Evolutionary conservation across 768 basidiomycete genomes (phyloP).

Genomic region (Phlegmacium glaucopus): DNA sequence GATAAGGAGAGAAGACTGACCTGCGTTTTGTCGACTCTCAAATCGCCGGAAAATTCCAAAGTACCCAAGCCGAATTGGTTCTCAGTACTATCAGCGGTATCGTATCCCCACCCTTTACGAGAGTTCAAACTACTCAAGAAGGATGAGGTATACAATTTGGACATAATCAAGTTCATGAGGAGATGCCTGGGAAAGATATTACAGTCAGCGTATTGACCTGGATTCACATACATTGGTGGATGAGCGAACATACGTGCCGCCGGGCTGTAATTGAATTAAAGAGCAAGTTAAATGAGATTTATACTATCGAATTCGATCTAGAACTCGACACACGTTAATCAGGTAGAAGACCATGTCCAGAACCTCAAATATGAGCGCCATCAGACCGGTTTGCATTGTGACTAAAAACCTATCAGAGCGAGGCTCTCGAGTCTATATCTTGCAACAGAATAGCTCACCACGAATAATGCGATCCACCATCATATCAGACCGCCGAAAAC

Average conservation of each 20-base stretch:
- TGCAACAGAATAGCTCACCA: conserved; percentile 14
- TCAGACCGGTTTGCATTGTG: conserved; percentile 29
- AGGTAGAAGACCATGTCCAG: background rate
- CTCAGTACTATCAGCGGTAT: background rate
- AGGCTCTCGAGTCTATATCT: background rate
- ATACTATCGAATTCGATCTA: background rate
- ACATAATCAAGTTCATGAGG: background rate
- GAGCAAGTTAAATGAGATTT: background rate
- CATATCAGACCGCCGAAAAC: conserved; percentile 34
- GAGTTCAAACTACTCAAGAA: background rate
- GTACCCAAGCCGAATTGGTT: too few species aligned
- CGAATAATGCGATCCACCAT: conserved; percentile 38
- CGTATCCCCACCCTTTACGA: background rate
- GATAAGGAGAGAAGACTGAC: too few species aligned
- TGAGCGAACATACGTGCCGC: background rate
- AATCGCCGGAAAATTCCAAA: too few species aligned
- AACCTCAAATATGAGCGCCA: conserved; percentile 24
- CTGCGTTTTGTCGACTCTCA: too few species aligned
- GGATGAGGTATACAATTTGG: background rate
- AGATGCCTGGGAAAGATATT: background rate
- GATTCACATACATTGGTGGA: background rate
- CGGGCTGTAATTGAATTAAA: background rate
- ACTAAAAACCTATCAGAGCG: conserved; percentile 13
- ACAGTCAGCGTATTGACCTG: background rate
- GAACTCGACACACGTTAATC: background rate